These are phyloP conservation scores for Eragrostis nindensis DNA, from an alignment of 176 grass and related monocot genomes.

Conservation along the genomic window DNA sequence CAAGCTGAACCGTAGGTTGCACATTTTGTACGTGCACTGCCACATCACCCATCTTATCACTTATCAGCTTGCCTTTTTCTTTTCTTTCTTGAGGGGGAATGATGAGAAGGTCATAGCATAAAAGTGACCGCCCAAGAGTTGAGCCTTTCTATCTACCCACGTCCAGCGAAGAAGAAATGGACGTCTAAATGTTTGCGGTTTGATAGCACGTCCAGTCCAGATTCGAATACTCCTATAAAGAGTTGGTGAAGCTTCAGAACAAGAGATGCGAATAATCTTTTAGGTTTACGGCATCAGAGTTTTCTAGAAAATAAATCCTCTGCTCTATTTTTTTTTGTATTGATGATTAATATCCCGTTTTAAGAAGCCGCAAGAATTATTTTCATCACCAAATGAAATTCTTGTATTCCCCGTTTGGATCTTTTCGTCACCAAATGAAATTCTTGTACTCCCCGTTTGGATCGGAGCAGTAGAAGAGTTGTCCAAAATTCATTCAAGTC, in stretches of 20 bases:
- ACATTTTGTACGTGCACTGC: conserved; percentile 26
- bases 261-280: not conserved
- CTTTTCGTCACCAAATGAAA: too few species aligned
- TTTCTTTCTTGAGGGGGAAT: conserved; percentile 20
- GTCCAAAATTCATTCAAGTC: not conserved
- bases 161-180: not conserved
- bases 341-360: not conserved
- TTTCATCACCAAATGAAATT: too few species aligned
- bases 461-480: too few species aligned
- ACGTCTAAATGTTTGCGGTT: conserved; percentile 1
- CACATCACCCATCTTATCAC: conserved; percentile 42
- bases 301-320: too few species aligned
- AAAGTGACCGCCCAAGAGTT: conserved; percentile 21
- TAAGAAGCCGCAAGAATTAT: not conserved
- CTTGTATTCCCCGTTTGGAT: too few species aligned
- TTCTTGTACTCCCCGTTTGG: not conserved
- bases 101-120: conserved; percentile 21
- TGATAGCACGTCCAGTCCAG: conserved; percentile 7
- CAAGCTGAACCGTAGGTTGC: conserved; percentile 44
- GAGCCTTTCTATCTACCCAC: not conserved
- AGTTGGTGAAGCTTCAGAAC: conserved; percentile 12
- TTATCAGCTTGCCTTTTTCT: conserved; percentile 26
- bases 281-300: not conserved
- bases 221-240: not conserved
- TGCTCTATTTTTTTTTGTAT: not conserved